Evolutionary conservation across 331 rosid genomes (phyloP).

Genomic region (Telfairia occidentalis): DNA sequence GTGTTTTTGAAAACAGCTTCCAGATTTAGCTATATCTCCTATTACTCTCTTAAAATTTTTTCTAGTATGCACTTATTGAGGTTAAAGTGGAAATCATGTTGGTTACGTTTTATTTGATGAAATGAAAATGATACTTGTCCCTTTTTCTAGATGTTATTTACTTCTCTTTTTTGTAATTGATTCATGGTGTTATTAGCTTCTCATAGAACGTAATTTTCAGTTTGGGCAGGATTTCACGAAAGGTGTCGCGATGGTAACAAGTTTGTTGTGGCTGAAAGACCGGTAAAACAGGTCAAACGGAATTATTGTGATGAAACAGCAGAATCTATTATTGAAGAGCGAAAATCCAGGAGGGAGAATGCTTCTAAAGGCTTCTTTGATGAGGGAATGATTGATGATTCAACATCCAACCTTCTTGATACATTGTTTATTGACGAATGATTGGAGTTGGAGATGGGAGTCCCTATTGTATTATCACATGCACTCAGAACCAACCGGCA

Average conservation of each 20-base stretch:
- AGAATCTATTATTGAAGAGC: constrained; percentile 55
- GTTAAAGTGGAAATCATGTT: not conserved
- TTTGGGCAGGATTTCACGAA: constrained; percentile 93
- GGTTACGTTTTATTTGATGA: not conserved
- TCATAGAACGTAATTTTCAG: constrained; percentile 33
- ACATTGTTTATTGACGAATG: constrained; percentile 49
- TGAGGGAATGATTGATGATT: constrained; percentile 30
- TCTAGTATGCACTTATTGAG: not conserved
- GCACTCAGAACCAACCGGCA: not conserved
- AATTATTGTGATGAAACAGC: constrained; percentile 55
- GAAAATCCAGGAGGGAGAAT: constrained; percentile 53
- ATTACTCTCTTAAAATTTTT: not conserved
- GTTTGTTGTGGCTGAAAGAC: constrained; percentile 79
- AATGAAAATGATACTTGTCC: not conserved
- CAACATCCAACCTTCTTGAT: constrained; percentile 75
- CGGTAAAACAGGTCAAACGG: constrained; percentile 42
- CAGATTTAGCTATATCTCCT: not conserved
- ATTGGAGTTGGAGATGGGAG: not conserved
- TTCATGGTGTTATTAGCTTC: constrained; percentile 12
- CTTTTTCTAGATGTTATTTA: not conserved
- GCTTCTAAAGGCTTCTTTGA: constrained; percentile 72
- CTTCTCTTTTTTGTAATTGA: no score
- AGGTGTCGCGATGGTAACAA: constrained; percentile 78
- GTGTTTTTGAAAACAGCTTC: not conserved
- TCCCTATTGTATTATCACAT: not conserved